These are phyloP conservation scores for Backusella morwellensis DNA, from an alignment of 192 early-diverging fungal genomes.

Conservation along the genomic window DNA sequence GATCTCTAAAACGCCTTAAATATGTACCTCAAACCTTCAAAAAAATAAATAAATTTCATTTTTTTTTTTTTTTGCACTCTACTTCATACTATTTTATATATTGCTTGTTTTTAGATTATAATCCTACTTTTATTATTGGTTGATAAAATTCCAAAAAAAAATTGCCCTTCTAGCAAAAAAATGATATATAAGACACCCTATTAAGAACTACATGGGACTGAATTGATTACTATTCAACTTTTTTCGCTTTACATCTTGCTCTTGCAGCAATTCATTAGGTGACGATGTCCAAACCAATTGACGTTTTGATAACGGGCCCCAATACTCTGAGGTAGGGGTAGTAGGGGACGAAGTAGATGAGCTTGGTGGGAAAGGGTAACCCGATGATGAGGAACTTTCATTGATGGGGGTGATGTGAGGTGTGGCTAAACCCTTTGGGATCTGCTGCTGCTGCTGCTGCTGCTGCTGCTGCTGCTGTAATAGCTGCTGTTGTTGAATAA, in stretches of 20 bases:
- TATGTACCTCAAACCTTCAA: no score
- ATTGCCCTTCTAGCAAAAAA: no score
- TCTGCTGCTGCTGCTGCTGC: neutral
- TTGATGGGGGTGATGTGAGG: neutral
- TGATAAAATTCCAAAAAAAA: no score
- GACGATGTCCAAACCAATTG: neutral
- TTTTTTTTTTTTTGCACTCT: no score
- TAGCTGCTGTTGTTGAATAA: conserved; percentile 28
- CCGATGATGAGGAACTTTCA: neutral
- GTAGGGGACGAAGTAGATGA: neutral
- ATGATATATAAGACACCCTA: no score
- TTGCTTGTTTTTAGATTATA: no score
- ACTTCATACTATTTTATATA: no score
- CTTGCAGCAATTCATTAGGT: neutral
- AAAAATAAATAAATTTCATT: no score
- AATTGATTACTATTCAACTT: neutral
- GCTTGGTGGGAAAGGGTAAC: neutral
- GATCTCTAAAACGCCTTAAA: no score
- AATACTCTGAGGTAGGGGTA: neutral
- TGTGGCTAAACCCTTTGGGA: neutral
- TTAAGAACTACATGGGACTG: neutral
- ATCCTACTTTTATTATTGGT: no score
- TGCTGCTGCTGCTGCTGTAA: neutral
- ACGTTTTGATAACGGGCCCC: neutral
- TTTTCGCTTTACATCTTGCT: neutral